phyloP scores from a whole-genome alignment of 495 filamentous ascomycete genomes.

The Poronia punctata region DNA sequence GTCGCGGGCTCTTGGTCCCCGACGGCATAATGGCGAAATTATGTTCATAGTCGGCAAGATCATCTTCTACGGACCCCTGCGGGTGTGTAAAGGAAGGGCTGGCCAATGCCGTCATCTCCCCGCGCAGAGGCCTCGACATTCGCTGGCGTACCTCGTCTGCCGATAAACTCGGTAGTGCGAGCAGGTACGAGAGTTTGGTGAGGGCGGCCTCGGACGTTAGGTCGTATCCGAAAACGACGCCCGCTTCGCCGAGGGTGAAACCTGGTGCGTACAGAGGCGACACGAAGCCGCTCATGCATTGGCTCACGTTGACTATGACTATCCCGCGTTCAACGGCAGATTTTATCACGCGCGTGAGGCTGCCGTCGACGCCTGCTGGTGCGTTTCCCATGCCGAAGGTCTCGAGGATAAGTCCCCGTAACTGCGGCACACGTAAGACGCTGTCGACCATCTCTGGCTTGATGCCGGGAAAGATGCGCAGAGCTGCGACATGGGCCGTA shows the following conservation, averaged over 20 bases:
- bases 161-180: slow-evolving; percentile 58
- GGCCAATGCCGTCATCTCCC: slow-evolving; percentile 75
- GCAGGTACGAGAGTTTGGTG: slow-evolving; percentile 85
- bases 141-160: slow-evolving; percentile 55
- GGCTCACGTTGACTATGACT: slow-evolving; percentile 87
- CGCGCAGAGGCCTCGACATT: slow-evolving; percentile 73
- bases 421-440: slow-evolving; percentile 67
- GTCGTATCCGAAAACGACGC: slow-evolving; percentile 88
- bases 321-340: slow-evolving; percentile 73
- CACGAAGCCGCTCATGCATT: slow-evolving; percentile 84
- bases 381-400: slow-evolving; percentile 96
- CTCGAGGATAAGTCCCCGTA: slow-evolving; percentile 83
- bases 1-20: slow-evolving; percentile 31
- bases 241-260: slow-evolving; percentile 78
- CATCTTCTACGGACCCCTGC: slow-evolving; percentile 34
- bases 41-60: not conserved
- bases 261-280: slow-evolving; percentile 87
- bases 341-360: slow-evolving; percentile 72
- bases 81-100: slow-evolving; percentile 64
- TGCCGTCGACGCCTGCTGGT: slow-evolving; percentile 74
- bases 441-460: slow-evolving; percentile 90
- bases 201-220: slow-evolving; percentile 91
- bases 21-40: not conserved
- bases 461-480: slow-evolving; percentile 94
- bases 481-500: slow-evolving; percentile 83